A percentile compares a stretch with the other conserved stretches of the same genome.
phyloP scores from a whole-genome alignment of 2,329 filamentous ascomycete genomes.

The Emmonsia crescens region DNA sequence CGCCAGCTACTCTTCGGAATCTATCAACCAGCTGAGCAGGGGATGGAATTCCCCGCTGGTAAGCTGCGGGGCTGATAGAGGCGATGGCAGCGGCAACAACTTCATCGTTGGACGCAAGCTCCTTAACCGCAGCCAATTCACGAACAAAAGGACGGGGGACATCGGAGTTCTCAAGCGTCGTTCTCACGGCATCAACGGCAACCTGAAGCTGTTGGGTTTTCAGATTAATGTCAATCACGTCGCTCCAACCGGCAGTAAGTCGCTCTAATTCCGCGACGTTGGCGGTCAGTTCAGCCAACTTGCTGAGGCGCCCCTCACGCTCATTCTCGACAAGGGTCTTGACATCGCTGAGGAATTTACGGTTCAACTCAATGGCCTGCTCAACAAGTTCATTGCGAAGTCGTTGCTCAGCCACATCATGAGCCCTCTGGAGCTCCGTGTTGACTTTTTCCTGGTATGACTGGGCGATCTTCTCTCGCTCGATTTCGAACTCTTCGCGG shows the following conservation, averaged over 20 bases:
- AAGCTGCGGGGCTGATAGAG: constrained; percentile 88
- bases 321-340: constrained; percentile 76
- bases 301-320: constrained; percentile 74
- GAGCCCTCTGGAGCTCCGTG: constrained; percentile 66
- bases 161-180: constrained; percentile 63
- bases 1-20: constrained; percentile 81
- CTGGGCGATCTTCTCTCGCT: constrained; percentile 67
- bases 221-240: constrained; percentile 79
- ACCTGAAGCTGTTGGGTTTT: constrained; percentile 94
- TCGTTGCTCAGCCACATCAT: constrained; percentile 70
- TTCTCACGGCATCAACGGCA: constrained; percentile 83
- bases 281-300: constrained; percentile 66
- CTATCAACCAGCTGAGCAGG: constrained; percentile 82
- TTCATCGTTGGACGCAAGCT: constrained; percentile 71
- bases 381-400: constrained; percentile 77
- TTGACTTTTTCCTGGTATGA: constrained; percentile 71
- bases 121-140: constrained; percentile 88
- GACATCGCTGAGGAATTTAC: constrained; percentile 69
- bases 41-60: constrained; percentile 82
- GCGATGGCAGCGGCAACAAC: constrained; percentile 89
- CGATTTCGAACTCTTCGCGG: constrained; percentile 77
- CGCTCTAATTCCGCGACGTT: constrained; percentile 76
- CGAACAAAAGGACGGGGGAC: constrained; percentile 76
- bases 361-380: constrained; percentile 81
- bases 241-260: constrained; percentile 80